These are phyloP conservation scores for Ogataea siamensis DNA, from an alignment of 805 yeast species.

Conservation along the genomic window DNA sequence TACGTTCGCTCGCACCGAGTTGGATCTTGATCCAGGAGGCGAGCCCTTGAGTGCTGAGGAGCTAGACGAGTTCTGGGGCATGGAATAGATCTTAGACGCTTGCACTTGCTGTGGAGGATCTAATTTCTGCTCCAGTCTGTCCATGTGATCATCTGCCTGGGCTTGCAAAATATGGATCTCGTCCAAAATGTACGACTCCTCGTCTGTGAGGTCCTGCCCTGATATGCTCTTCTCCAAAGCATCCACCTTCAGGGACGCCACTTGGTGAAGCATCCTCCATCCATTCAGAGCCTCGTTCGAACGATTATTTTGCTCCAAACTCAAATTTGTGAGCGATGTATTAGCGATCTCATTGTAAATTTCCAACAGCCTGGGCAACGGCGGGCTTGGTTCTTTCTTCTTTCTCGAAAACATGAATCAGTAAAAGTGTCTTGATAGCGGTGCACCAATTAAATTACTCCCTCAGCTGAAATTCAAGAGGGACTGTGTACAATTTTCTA, in stretches of 20 bases:
- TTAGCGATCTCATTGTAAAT: constrained; percentile 63
- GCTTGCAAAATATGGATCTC: constrained; percentile 38
- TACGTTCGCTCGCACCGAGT: constrained; percentile 15
- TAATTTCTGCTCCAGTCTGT: constrained; percentile 31
- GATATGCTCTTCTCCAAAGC: constrained; percentile 42
- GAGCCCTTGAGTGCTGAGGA: background rate
- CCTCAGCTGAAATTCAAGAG: constrained; percentile 6
- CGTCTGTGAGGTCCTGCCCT: constrained; percentile 38
- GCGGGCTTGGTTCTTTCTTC: constrained; percentile 60
- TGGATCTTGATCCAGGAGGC: constrained; percentile 18
- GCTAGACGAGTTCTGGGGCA: constrained; percentile 6
- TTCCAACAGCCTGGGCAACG: constrained; percentile 56
- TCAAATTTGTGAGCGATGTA: constrained; percentile 52
- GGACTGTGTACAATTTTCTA: background rate
- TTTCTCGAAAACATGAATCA: constrained; percentile 47
- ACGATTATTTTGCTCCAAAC: constrained; percentile 54
- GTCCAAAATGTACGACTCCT: constrained; percentile 43
- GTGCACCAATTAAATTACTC: constrained; percentile 3
- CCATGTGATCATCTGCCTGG: constrained; percentile 39
- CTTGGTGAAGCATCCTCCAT: constrained; percentile 71
- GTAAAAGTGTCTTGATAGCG: background rate
- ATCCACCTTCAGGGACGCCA: constrained; percentile 55
- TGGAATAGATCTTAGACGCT: constrained; percentile 8
- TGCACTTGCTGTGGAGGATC: constrained; percentile 12
- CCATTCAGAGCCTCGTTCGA: constrained; percentile 61